These are phyloP conservation scores for Sphaerosporella brunnea DNA, from an alignment of 495 filamentous ascomycete species.

Conservation along the genomic window DNA sequence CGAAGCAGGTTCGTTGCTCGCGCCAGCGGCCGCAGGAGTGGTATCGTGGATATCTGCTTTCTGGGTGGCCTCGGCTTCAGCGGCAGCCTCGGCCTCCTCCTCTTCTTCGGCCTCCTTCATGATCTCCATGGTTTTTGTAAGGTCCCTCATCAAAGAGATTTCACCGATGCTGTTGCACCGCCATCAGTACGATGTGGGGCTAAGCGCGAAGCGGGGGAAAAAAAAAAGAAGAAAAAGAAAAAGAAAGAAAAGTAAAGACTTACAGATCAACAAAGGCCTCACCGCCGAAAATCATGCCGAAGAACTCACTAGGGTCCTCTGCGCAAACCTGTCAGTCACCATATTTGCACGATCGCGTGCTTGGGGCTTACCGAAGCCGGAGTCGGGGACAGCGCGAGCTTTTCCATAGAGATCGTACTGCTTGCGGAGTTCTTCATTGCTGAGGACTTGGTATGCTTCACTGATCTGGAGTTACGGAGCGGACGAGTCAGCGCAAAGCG, in stretches of 20 bases:
- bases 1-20: slow-evolving; percentile 14
- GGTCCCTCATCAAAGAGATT: slow-evolving; percentile 80
- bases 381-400: slow-evolving; percentile 66
- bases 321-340: slow-evolving; percentile 4
- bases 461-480: no score
- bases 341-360: no score
- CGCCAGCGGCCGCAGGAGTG: slow-evolving; percentile 14
- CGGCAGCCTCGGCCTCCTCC: slow-evolving; percentile 34
- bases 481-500: no score
- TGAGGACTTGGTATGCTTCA: slow-evolving; percentile 95
- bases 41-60: neutral
- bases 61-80: slow-evolving; percentile 20
- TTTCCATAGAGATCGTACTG: slow-evolving; percentile 96
- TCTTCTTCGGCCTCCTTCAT: slow-evolving; percentile 54
- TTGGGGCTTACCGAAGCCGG: slow-evolving; percentile 58
- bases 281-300: slow-evolving; percentile 94
- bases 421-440: slow-evolving; percentile 63
- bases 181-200: no score
- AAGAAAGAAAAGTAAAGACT: neutral
- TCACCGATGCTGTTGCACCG: slow-evolving; percentile 45
- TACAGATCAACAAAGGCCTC: slow-evolving; percentile 76
- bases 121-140: slow-evolving; percentile 82
- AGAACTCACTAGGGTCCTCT: slow-evolving; percentile 95
- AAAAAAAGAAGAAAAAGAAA: no score
- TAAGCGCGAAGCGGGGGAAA: no score